Base-by-base conservation (phyloP, 2,329 filamentous ascomycete species). In the Herpomyces periplanetae region DNA sequence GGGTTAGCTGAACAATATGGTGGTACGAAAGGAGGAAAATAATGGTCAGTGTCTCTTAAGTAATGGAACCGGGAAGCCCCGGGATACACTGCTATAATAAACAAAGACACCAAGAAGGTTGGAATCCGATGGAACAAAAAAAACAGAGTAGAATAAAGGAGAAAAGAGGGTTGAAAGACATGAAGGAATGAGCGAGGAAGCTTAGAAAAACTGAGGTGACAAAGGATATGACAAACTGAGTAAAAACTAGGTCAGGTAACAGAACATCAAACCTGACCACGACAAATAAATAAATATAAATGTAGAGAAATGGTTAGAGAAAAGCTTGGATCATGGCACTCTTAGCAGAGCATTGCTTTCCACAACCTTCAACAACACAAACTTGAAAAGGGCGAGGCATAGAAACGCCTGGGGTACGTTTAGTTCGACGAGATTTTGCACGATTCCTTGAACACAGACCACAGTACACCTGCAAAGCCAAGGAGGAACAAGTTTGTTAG, bases 381-480 rank as follows among this genome's bases (percentile, higher is more conserved):
- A 30, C 29, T 22, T 40, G 42, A 30, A 47, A 44, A 0, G 41
- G 34, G n/a, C n/a, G n/a, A n/a, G n/a, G n/a, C n/a, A n/a, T n/a
- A n/a, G n/a, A n/a, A n/a, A n/a, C n/a, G n/a, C n/a, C n/a, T n/a
- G n/a, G n/a, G n/a, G n/a, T n/a, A n/a, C n/a, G n/a, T n/a, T n/a
- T n/a, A n/a, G n/a, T n/a, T n/a, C n/a, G n/a, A n/a, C n/a, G n/a
- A n/a, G n/a, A n/a, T n/a, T 25, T 23, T 15, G 29, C 22, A 5
- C 41, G 40, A 13, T 40, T 38, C 4, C 34, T 28, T 11, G 44
- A 40, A 28, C 47, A 51, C 22, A 39, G 36, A 19, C 47, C 47
- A 27, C 47, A 51, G 24, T 51, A 51, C 2, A 45, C 43, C 45
- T 50, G 20, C n/a, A n/a, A n/a, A n/a, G n/a, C n/a, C n/a, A n/a